Conservation (phyloP, 345 rosid genomes). For the Toxicodendron radicans region DNA sequence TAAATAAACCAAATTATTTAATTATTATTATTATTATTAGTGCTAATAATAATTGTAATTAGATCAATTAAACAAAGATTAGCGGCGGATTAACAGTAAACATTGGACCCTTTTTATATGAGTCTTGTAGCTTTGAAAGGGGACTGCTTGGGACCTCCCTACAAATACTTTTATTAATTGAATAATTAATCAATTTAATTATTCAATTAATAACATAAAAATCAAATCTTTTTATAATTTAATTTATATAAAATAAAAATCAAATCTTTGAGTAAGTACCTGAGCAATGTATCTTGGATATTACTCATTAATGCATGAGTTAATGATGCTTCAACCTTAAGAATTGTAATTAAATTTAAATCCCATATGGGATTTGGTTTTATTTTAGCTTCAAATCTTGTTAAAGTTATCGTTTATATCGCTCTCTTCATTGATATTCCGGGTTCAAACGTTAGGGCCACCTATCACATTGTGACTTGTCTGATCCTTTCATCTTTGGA, state of each 20-base stretch:
- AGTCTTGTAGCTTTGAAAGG: slow-evolving; percentile 15
- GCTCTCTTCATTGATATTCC: too few relatives aligned
- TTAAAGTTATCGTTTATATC: too few relatives aligned
- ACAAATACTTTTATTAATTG: not conserved
- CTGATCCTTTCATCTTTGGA: too few relatives aligned
- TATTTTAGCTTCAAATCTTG: too few relatives aligned
- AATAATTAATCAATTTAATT: not conserved
- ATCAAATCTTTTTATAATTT: too few relatives aligned
- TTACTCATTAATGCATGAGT: slow-evolving; percentile 10
- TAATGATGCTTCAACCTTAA: slow-evolving; percentile 12
- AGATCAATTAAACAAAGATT: not conserved
- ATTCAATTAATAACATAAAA: too few relatives aligned
- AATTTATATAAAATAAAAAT: too few relatives aligned
- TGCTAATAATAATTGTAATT: not conserved
- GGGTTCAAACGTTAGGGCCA: too few relatives aligned
- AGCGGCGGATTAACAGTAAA: slow-evolving; percentile 9
- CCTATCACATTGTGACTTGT: too few relatives aligned
- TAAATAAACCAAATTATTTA: too few relatives aligned
- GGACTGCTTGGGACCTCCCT: slow-evolving; percentile 13
- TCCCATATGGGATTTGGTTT: too few relatives aligned
- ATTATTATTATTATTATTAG: too few relatives aligned
- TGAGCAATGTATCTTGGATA: slow-evolving; percentile 1
- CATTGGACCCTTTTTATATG: slow-evolving; percentile 8
- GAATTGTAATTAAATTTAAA: not conserved
- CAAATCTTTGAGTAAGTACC: slow-evolving; percentile 7